Evolutionary conservation across 228 moss, liverwort and hornwort genomes (phyloP).

Genomic region (Sphagnum fallax): DNA sequence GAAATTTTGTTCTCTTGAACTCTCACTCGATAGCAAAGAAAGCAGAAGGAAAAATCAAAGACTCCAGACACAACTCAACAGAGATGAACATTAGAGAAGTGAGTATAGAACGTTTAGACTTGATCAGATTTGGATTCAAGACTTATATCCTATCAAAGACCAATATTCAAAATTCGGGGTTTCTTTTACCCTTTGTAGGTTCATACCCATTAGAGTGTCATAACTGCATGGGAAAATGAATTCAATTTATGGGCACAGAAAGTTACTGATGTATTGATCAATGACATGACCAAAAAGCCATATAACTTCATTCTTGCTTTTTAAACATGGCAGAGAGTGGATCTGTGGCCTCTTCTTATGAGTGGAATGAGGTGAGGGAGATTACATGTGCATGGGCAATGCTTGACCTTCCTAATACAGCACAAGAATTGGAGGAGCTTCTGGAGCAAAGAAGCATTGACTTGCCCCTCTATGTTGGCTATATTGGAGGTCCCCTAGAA

Average conservation of each 20-base stretch:
- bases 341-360: not conserved
- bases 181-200: not conserved
- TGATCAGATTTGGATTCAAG: not conserved
- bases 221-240: no score
- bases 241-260: no score
- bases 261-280: no score
- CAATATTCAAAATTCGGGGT: not conserved
- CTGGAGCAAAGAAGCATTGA: slow-evolving; percentile 14
- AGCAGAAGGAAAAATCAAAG: no score
- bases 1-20: not conserved
- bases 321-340: not conserved
- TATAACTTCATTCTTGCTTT: not conserved
- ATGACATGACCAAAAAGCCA: no score
- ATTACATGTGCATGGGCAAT: slow-evolving; percentile 34
- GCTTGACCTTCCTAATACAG: slow-evolving; percentile 26
- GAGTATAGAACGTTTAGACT: not conserved
- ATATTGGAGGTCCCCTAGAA: slow-evolving; percentile 19
- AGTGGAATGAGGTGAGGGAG: slow-evolving; percentile 3
- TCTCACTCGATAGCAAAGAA: not conserved
- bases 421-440: slow-evolving; percentile 11
- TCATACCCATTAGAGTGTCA: no score
- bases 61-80: no score
- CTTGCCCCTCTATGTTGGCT: slow-evolving; percentile 30
- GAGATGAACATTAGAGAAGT: not conserved
- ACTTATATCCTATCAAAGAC: not conserved